These are phyloP conservation scores for Carpinus viminea DNA, from an alignment of 306 rosid genomes.

Conservation along the genomic window DNA sequence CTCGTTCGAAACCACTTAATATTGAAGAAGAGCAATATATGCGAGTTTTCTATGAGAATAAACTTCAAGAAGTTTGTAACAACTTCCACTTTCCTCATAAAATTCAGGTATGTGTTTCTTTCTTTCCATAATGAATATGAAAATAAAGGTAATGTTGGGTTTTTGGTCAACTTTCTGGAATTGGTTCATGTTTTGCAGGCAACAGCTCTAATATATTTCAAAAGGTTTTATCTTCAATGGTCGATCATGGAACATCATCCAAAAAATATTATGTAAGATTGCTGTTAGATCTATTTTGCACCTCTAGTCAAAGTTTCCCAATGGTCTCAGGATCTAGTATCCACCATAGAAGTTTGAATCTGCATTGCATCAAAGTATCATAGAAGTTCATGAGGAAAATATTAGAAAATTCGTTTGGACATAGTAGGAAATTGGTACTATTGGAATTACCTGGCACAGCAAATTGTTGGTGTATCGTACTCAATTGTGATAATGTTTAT, in stretches of 20 bases:
- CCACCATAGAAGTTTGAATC: constrained; percentile 13
- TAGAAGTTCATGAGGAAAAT: background rate
- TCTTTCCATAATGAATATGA: constrained; percentile 15
- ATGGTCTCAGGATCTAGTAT: background rate
- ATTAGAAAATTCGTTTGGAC: background rate
- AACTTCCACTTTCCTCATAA: constrained; percentile 87
- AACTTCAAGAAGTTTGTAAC: constrained; percentile 78
- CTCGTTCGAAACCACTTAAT: constrained; percentile 68
- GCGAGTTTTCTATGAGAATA: constrained; percentile 54
- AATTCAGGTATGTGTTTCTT: constrained; percentile 64
- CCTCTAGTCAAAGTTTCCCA: constrained; percentile 13
- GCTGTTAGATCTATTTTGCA: constrained; percentile 12
- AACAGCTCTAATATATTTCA: constrained; percentile 87
- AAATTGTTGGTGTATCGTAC: background rate
- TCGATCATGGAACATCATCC: constrained; percentile 96
- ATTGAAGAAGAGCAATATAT: constrained; percentile 62
- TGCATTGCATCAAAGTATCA: constrained; percentile 17
- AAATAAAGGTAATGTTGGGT: background rate
- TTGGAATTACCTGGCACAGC: background rate
- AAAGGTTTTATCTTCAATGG: constrained; percentile 93
- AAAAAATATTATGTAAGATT: constrained; percentile 82
- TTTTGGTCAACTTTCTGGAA: constrained; percentile 18
- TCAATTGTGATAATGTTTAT: constrained; percentile 10
- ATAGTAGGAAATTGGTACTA: background rate
- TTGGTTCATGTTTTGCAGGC: constrained; percentile 63